A percentile compares a stretch with the other conserved stretches of the same genome.
These are phyloP conservation scores for Saccharum spontaneum DNA, from an alignment of 176 grass and related monocot genomes.

Conservation along the genomic window DNA sequence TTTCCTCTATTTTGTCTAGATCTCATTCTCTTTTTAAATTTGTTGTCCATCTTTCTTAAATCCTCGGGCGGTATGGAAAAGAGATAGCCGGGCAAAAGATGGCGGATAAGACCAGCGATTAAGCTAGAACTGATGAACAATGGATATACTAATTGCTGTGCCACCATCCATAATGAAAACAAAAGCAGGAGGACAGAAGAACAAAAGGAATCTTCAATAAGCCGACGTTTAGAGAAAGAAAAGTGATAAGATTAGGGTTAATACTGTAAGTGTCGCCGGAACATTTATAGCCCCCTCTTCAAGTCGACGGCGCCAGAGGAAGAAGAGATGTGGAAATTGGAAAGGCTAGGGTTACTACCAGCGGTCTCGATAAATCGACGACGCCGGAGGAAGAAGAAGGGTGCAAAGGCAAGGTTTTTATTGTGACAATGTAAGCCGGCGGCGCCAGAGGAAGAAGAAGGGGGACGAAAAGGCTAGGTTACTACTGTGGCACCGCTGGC, in stretches of 20 bases:
- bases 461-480: background rate
- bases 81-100: background rate
- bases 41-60: background rate
- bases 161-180: background rate
- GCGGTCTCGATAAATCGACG: background rate
- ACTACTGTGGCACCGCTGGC: rapidly evolving
- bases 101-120: background rate
- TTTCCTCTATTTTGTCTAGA: background rate
- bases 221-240: background rate
- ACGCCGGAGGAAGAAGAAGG: background rate
- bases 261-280: background rate
- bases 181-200: background rate
- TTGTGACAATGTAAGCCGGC: background rate
- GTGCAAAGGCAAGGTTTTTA: background rate
- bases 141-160: background rate
- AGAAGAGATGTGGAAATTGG: background rate
- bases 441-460: no score
- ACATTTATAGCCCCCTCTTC: background rate
- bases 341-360: background rate
- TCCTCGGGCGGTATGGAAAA: background rate
- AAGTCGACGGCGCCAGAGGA: background rate
- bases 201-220: background rate
- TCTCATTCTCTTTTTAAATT: background rate
- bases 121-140: background rate
- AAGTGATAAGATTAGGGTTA: background rate